Evolutionary conservation across 2,329 filamentous ascomycete genomes (phyloP).

Genomic region (Xylariaceae sp.): DNA sequence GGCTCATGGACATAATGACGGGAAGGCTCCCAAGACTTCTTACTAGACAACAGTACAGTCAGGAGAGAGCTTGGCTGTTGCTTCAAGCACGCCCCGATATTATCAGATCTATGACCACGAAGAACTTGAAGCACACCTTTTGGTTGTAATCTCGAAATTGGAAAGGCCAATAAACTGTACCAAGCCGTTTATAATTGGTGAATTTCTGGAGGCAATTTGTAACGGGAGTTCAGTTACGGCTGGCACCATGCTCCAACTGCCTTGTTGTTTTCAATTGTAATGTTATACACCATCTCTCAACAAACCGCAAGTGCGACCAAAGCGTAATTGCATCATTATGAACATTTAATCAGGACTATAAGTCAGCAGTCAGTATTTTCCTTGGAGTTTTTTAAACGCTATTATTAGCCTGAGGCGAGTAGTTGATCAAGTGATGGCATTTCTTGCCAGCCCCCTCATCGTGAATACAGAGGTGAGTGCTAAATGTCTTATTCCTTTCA

Average conservation of each 20-base stretch:
- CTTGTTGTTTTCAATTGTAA: not conserved
- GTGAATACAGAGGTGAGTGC: conserved; percentile 5
- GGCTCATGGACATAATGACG: not conserved
- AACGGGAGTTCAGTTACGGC: not conserved
- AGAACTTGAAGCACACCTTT: no score
- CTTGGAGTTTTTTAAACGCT: not conserved
- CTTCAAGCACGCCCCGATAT: no score
- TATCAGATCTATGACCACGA: no score
- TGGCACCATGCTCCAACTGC: not conserved
- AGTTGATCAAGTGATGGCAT: conserved; percentile 6
- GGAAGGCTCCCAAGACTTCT: not conserved
- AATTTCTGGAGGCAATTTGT: not conserved
- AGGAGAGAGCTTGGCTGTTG: not conserved
- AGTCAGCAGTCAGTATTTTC: not conserved
- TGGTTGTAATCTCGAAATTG: no score
- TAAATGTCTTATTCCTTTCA: conserved; percentile 1
- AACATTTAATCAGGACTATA: not conserved
- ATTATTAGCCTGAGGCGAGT: not conserved
- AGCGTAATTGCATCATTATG: not conserved
- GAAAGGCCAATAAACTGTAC: no score
- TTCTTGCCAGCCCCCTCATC: conserved; percentile 6
- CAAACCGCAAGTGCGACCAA: not conserved
- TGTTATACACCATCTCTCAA: not conserved
- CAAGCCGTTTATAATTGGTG: no score
- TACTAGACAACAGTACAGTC: not conserved